Evolutionary conservation across 2,329 filamentous ascomycete species (phyloP), one percentile per base, ranked within the genome.

Genomic region (Calonectria pseudoreteaudii): DNA sequence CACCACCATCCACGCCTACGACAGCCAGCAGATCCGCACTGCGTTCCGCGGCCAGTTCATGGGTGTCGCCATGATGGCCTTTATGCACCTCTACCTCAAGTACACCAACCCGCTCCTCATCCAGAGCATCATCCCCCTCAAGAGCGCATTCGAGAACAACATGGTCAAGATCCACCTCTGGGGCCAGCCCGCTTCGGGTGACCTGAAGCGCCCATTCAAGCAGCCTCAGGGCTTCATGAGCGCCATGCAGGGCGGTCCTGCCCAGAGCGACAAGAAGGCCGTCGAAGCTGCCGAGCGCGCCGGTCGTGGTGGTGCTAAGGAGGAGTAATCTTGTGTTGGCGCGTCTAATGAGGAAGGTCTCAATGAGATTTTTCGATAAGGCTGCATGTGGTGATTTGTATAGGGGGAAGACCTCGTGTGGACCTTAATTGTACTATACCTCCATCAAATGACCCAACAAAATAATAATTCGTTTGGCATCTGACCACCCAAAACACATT

Each of bases 81-180:
- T 98, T 83, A 98, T 99, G 96, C 97, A 99, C 89, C 79, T 99
- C 75, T 99, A 98, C 93, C 94, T 99, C 91, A 96, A 98, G 86
- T 99, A 98, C 93, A 98, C 96, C 88, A 99, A 98, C 92, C 97
- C 97, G 52, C 94, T 99, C 66, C 90, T 98, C 82, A 98, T 99
- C 88, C 97, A 99, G 92, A 97, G 94, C 85, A 98, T 99, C 88
- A 97, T 99, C 84, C 97, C 97, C 41, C 90, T 98, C 86, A 99
- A 99, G 93, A 91, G 94, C 84, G 96, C 95, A 58, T 91, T 99
- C 86, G 97, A 99, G 90, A 91, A 93, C 88, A 98, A 98, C 90
- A 89, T 98, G 81, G 91, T 97, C 90, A 98, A 98, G 92, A 96
- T 99, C 83, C 94, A 98, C 87, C 80, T 99, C 77, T 94, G 96